Conservation (phyloP, 441 rosid species). For the Lepidium campestre region DNA sequence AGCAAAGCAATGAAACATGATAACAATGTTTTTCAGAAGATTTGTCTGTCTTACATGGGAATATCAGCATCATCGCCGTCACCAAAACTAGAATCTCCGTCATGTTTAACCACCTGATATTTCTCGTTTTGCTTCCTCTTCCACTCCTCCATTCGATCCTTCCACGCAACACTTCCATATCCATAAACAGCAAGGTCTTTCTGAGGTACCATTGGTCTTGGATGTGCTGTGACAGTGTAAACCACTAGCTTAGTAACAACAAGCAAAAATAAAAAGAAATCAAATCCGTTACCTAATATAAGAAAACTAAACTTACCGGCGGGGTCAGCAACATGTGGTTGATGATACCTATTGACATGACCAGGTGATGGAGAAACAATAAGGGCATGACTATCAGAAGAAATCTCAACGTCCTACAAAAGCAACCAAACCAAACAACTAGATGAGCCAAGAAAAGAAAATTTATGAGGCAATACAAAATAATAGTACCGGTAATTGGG, state of each 20-base stretch:
- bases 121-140: constrained; percentile 59
- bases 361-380: constrained; percentile 52
- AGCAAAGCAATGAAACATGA: background rate
- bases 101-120: constrained; percentile 58
- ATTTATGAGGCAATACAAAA: background rate
- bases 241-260: constrained; percentile 4
- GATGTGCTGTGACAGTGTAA: constrained; percentile 43
- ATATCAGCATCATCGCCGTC: constrained; percentile 61
- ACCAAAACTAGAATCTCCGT: constrained; percentile 38
- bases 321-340: constrained; percentile 45
- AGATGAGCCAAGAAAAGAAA: background rate
- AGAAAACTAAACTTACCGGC: constrained; percentile 35
- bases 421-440: background rate
- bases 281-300: background rate
- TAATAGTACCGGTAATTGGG: background rate
- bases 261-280: background rate
- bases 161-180: constrained; percentile 83
- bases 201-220: constrained; percentile 66
- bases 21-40: background rate
- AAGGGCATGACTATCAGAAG: constrained; percentile 62
- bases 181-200: constrained; percentile 70
- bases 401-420: constrained; percentile 49
- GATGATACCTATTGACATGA: constrained; percentile 48
- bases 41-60: constrained; percentile 45
- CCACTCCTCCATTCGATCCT: constrained; percentile 77